phyloP scores from a whole-genome alignment of 2,329 filamentous ascomycete species.

The Talaromyces sp. region DNA sequence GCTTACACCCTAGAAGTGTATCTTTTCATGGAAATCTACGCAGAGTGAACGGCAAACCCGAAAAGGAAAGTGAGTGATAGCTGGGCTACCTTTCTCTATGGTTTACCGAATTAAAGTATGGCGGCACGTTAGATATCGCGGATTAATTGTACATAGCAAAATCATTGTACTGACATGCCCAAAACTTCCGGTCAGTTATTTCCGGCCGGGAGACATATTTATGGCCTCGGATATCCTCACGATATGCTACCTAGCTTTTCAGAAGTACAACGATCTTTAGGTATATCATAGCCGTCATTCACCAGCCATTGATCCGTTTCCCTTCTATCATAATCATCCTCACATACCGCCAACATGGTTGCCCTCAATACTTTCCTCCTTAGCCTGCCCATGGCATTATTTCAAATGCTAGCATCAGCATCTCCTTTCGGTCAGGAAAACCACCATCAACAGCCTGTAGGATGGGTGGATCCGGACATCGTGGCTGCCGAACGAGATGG shows the following conservation, averaged over 20 bases:
- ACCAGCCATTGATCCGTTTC: no score
- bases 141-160: not conserved
- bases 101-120: not conserved
- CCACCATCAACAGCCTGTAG: not conserved
- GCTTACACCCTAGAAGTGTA: not conserved
- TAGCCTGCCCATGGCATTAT: not conserved
- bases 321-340: not conserved
- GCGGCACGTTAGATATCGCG: not conserved
- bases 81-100: not conserved
- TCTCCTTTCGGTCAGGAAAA: not conserved
- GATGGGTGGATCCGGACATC: not conserved
- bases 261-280: not conserved
- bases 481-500: slow-evolving; percentile 18
- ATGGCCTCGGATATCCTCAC: not conserved
- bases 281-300: not conserved
- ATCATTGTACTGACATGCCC: not conserved
- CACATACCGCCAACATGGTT: not conserved
- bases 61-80: not conserved
- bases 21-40: not conserved
- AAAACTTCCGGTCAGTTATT: not conserved
- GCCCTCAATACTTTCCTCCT: not conserved
- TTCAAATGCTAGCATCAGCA: not conserved
- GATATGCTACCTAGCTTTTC: not conserved
- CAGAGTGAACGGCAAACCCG: not conserved
- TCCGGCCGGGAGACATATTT: not conserved